These are phyloP conservation scores for Mortierella sp. DNA, from an alignment of 371 early-diverging fungal genomes.

Conservation along the genomic window DNA sequence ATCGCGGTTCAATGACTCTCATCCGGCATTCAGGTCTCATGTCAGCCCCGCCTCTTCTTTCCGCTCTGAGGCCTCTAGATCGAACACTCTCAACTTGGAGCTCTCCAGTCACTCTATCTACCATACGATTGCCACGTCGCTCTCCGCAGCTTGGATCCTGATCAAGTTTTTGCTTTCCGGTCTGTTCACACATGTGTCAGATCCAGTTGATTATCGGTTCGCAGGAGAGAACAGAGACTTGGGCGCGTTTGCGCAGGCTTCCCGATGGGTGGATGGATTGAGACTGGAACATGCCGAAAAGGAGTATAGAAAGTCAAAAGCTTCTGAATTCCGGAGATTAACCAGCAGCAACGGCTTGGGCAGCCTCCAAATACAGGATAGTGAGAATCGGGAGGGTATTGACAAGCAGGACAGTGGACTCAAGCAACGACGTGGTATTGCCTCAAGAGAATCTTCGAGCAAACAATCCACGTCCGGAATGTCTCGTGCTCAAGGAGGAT, in stretches of 20 bases:
- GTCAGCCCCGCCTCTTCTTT: slow-evolving; percentile 46
- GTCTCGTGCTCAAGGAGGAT: slow-evolving; percentile 13
- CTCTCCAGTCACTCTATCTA: slow-evolving; percentile 51
- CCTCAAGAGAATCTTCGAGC: slow-evolving; percentile 12
- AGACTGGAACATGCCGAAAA: slow-evolving; percentile 49
- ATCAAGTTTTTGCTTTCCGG: slow-evolving; percentile 39
- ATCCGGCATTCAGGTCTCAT: background rate
- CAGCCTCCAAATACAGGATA: too few relatives aligned
- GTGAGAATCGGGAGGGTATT: too few relatives aligned
- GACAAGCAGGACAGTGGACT: slow-evolving; percentile 23
- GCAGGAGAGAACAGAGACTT: slow-evolving; percentile 49
- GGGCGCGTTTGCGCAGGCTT: slow-evolving; percentile 48
- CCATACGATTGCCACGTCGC: slow-evolving; percentile 34
- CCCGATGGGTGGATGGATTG: slow-evolving; percentile 51
- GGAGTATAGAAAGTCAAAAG: slow-evolving; percentile 24
- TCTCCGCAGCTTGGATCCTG: slow-evolving; percentile 40
- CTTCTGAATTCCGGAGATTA: slow-evolving; percentile 15
- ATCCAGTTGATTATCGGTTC: slow-evolving; percentile 52
- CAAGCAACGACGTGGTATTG: slow-evolving; percentile 14
- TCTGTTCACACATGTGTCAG: slow-evolving; percentile 46
- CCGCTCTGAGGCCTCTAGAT: slow-evolving; percentile 29
- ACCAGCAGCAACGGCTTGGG: slow-evolving; percentile 9
- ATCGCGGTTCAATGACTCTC: background rate
- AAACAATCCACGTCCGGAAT: slow-evolving; percentile 18
- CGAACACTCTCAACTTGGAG: slow-evolving; percentile 39